phyloP scores from a whole-genome alignment of 768 basidiomycete species.

The Punctularia strigosozonata region DNA sequence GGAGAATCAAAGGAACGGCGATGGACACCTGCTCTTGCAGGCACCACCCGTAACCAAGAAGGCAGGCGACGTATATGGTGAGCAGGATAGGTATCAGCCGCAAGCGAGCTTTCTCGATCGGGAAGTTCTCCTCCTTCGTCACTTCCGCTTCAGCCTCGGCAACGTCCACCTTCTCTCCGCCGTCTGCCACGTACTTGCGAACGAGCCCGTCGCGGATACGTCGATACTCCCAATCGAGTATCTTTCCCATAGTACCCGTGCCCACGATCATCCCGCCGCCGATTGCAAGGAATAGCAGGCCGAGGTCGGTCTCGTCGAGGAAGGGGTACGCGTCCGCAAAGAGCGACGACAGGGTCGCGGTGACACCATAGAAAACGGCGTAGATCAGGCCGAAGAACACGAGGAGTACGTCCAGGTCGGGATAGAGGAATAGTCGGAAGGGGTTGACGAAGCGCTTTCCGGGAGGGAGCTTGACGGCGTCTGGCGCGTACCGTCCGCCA shows the following conservation, averaged over 20 bases:
- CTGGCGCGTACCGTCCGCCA: constrained; percentile 5
- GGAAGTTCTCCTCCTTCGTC: constrained; percentile 35
- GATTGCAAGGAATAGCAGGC: constrained; percentile 67
- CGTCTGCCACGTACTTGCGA: constrained; percentile 8
- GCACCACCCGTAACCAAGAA: constrained; percentile 52
- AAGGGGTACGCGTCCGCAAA: constrained; percentile 47
- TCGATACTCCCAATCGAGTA: constrained; percentile 59
- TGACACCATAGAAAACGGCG: constrained; percentile 48
- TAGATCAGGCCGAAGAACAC: constrained; percentile 41
- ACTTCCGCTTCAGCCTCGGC: constrained; percentile 15
- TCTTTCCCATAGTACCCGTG: constrained; percentile 41
- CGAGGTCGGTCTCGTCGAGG: constrained; percentile 52
- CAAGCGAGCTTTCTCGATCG: constrained; percentile 49
- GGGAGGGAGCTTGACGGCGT: constrained; percentile 9
- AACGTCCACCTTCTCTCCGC: constrained; percentile 9
- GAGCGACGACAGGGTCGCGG: constrained; percentile 48
- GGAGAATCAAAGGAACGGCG: constrained; percentile 42
- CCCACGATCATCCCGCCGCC: constrained; percentile 64
- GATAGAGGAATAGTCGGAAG: constrained; percentile 38
- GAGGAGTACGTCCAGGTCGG: constrained; percentile 44
- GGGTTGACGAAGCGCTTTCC: constrained; percentile 38
- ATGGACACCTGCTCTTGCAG: constrained; percentile 35
- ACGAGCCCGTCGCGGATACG: constrained; percentile 19
- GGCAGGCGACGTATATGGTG: constrained; percentile 25
- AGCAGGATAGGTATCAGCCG: constrained; percentile 31